These are phyloP conservation scores for Pseudoscleropodium purum DNA, from an alignment of 225 moss, liverwort and hornwort genomes.

Conservation along the genomic window DNA sequence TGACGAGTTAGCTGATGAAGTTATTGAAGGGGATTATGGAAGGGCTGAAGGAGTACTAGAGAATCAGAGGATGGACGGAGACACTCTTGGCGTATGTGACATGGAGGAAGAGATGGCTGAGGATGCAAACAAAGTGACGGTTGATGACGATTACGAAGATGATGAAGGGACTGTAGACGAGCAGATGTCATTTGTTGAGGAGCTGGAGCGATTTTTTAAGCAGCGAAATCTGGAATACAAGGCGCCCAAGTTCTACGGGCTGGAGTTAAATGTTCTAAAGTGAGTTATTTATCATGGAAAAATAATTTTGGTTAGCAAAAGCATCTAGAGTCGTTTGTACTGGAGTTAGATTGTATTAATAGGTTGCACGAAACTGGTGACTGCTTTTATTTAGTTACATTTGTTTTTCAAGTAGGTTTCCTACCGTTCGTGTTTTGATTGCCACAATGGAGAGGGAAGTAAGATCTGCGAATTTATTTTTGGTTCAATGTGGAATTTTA, in stretches of 20 bases:
- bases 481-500: neutral
- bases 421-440: neutral
- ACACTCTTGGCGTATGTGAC: slow-evolving; percentile 29
- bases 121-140: slow-evolving; percentile 46
- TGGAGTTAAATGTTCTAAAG: slow-evolving; percentile 90
- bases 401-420: neutral
- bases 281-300: slow-evolving; percentile 36
- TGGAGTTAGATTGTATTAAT: too few relatives aligned
- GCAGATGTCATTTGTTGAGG: slow-evolving; percentile 63
- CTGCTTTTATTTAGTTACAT: too few relatives aligned
- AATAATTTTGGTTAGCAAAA: neutral
- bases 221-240: slow-evolving; percentile 80
- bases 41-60: slow-evolving; percentile 9
- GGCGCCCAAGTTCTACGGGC: slow-evolving; percentile 90
- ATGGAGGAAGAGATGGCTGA: slow-evolving; percentile 51
- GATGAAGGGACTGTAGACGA: slow-evolving; percentile 66
- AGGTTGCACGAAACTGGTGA: too few relatives aligned
- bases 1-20: slow-evolving; percentile 56
- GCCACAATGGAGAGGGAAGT: neutral
- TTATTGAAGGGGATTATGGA: slow-evolving; percentile 39
- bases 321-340: too few relatives aligned
- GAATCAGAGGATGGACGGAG: slow-evolving; percentile 46
- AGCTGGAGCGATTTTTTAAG: slow-evolving; percentile 73
- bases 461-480: neutral
- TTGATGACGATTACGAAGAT: slow-evolving; percentile 42